Evolutionary conservation across 768 basidiomycete species (phyloP), one percentile per base, ranked within the genome.

Genomic region (Coprinopsis strossmayeri): DNA sequence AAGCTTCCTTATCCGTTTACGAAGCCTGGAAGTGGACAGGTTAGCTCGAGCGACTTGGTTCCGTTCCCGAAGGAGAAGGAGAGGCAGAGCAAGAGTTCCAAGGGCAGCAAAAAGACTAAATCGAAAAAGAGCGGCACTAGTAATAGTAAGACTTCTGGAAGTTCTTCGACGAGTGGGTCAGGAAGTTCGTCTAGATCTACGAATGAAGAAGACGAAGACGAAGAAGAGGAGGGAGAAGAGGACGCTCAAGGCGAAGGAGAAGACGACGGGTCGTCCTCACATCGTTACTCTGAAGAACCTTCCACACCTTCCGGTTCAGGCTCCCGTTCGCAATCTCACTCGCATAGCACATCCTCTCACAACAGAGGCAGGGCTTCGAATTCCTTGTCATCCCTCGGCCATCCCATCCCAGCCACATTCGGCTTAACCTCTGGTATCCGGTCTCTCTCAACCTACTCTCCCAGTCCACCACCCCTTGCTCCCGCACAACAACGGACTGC

Each of bases 311-410:
- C n/a, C n/a, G n/a, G n/a, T n/a, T n/a, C n/a, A n/a, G n/a, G n/a
- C n/a, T n/a, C n/a, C n/a, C n/a, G n/a, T n/a, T n/a, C n/a, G n/a
- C n/a, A n/a, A n/a, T n/a, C n/a, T n/a, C n/a, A n/a, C n/a, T n/a
- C 49, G 13, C 41, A 13, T 17, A 28, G 18, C 18, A 9, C 37
- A 21, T 34, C 41, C 4, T 32, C 34, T 10, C 23, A 15, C 3
- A 20, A n/a, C n/a, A n/a, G 62, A 3, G 79, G 78, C 34, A 74
- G 82, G 15, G 84, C 79, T 3, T 88, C 87, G 0, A 86, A 81
- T 17, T 91, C 90, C 5, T 81, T 92, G 82, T 91, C 89, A 2
- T 87, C 84, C 52, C 76, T 92, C 3, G 90, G 90, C 2, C 82
- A 85, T 20, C 89, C 87, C 1, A 72, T 91, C 45, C 63, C 68